Evolutionary conservation across 129 eudicot species (phyloP).

Genomic region (carrot (Daucus carota)): DNA sequence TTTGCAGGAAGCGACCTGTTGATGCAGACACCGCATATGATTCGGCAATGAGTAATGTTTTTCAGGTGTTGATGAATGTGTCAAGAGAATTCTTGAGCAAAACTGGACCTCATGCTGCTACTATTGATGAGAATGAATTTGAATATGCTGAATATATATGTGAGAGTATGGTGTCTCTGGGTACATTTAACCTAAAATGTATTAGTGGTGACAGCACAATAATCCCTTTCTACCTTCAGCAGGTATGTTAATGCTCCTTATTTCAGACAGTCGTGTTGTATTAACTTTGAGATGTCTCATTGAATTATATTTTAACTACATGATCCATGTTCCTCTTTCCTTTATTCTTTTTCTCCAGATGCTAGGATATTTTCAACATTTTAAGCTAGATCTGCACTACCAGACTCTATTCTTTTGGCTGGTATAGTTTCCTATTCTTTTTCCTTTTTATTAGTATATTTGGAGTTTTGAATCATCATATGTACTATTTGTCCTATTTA

Average conservation of each 20-base stretch:
- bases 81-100: conserved; percentile 60
- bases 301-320: conserved; percentile 1
- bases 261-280: background rate
- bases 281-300: background rate
- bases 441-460: background rate
- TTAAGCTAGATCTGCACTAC: conserved; percentile 68
- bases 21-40: conserved; percentile 76
- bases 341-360: conserved; percentile 43
- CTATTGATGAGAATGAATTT: conserved; percentile 46
- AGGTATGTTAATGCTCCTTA: conserved; percentile 37
- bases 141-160: conserved; percentile 84
- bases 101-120: conserved; percentile 38
- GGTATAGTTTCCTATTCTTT: conserved; percentile 37
- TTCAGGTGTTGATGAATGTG: conserved; percentile 68
- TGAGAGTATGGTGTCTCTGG: conserved; percentile 89
- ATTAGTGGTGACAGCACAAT: conserved; percentile 39
- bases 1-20: conserved; percentile 77
- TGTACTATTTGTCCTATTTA: conserved; percentile 6
- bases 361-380: conserved; percentile 89
- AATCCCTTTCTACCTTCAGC: conserved; percentile 64
- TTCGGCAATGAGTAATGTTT: conserved; percentile 69
- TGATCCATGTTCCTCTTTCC: background rate
- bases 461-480: conserved; percentile 16
- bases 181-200: conserved; percentile 77
- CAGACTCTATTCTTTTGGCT: conserved; percentile 89